Conservation (phyloP, 169 alveolate genomes). For the Eimeria sp. region DNA sequence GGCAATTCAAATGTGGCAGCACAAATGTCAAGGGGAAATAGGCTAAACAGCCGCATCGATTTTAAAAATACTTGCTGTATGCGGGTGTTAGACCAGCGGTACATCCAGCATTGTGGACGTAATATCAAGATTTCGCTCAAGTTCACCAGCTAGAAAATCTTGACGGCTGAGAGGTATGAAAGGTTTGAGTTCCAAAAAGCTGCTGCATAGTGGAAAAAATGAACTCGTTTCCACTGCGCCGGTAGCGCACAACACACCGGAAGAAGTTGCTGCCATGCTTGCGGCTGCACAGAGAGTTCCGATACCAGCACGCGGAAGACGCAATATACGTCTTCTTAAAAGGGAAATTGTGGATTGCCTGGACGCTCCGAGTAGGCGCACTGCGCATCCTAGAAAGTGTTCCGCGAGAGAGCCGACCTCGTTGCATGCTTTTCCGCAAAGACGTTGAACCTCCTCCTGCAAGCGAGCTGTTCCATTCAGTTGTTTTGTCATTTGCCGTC, state of each 20-base stretch:
- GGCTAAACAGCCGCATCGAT: background rate
- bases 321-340: constrained; percentile 32
- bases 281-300: constrained; percentile 47
- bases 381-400: no score
- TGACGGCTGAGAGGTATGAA: constrained; percentile 9
- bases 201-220: background rate
- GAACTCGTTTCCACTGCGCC: constrained; percentile 7
- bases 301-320: constrained; percentile 20
- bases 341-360: constrained; percentile 21
- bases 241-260: constrained; percentile 45
- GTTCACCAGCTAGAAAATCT: constrained; percentile 21
- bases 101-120: background rate
- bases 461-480: constrained; percentile 29
- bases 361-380: constrained; percentile 2
- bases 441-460: no score
- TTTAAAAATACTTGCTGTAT: background rate
- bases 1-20: background rate
- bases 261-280: constrained; percentile 25
- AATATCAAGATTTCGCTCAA: background rate
- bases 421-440: no score
- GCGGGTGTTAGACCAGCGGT: background rate
- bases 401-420: no score
- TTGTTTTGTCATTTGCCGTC: constrained; percentile 1
- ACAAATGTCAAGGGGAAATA: background rate
- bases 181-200: constrained; percentile 1